Evolutionary conservation across 345 rosid genomes (phyloP), one percentile per base, ranked within the genome.

Genomic region (Nasturtium officinale): DNA sequence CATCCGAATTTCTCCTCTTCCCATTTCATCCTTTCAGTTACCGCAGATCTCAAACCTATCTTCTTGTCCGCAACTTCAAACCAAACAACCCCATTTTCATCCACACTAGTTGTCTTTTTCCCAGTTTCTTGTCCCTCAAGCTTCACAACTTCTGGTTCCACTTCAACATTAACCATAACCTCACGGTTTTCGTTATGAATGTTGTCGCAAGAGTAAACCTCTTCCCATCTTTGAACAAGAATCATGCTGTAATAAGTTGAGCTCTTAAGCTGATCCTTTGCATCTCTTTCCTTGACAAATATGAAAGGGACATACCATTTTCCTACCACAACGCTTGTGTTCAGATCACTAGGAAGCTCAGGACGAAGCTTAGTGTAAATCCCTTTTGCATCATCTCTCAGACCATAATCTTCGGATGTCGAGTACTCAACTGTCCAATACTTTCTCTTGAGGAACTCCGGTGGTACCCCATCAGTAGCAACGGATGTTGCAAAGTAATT

Each of bases 241-340:
- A 82, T 79, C 84, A 88, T 81, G 43, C 64, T 69, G 29, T 90
- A 90, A 55, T 82, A 79, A 71, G 72, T 78, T 23, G 93, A 77
- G n/a, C 7, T 77, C 61, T 53, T 75, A 45, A 85, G 58, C 40
- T 87, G 92, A 11, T 87, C 74, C 54, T 74, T 72, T 18, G 68
- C 40, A 3, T 38, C 42, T 50, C 54, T 66, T 13, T 90, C 96
- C 35, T 63, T 86, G 9, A 88, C 60, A 20, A 86, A 86, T 76
- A 90, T 61, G 77, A 86, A 90, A 16, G 91, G 96, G 16, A 84
- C 86, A 32, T 85, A 90, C 96, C 91, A 90, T 56, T 72, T 84
- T 12, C 91, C 96, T 6, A 86, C 84, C 6, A 61, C 61, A 17
- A 71, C 61, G 43, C 55, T 13, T 42, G 82, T 80, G 16, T 61